A percentile compares a stretch with the other conserved stretches of the same genome.
These are phyloP conservation scores for Hirsutella thompsonii DNA, from an alignment of 2,329 filamentous ascomycete species.

Conservation along the genomic window DNA sequence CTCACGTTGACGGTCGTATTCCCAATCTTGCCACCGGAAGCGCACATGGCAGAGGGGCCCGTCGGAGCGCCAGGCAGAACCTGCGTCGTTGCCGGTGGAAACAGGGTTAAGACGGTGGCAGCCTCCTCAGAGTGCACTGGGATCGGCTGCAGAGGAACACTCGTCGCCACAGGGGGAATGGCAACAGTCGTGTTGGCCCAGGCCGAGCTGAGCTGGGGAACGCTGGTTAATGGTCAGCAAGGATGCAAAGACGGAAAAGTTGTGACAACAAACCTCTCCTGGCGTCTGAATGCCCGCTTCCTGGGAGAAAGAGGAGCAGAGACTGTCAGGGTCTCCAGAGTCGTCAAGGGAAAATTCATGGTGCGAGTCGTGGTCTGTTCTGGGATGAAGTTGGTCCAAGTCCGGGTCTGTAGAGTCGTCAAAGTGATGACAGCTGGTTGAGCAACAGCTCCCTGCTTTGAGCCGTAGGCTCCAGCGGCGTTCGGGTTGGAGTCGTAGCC, in stretches of 20 bases:
- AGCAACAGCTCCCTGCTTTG: conserved; percentile 10
- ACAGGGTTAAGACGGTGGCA: not conserved
- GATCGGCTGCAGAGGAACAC: conserved; percentile 7
- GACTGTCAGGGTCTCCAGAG: conserved; percentile 19
- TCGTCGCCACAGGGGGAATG: conserved; percentile 6
- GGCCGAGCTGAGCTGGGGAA: conserved; percentile 3
- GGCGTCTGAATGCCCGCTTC: conserved; percentile 15
- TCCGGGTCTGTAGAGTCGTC: conserved; percentile 19
- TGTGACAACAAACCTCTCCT: conserved; percentile 12
- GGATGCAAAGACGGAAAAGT: not conserved
- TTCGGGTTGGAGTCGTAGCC: conserved; percentile 13
- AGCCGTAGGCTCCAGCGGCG: conserved; percentile 10
- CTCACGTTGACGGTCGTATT: conserved; percentile 25
- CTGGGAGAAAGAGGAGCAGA: conserved; percentile 4
- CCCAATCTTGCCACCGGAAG: conserved; percentile 19
- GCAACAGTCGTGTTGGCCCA: conserved; percentile 19
- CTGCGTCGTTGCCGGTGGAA: not conserved
- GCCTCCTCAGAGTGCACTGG: not conserved
- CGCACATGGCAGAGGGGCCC: conserved; percentile 12
- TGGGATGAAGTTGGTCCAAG: conserved; percentile 25
- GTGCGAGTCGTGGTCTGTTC: conserved; percentile 27
- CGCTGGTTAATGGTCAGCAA: conserved; percentile 7
- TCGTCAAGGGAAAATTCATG: conserved; percentile 24
- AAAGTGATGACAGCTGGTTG: conserved; percentile 4
- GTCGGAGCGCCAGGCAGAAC: not conserved